phyloP scores from a whole-genome alignment of 2,329 filamentous ascomycete species.

The Dactylella cylindrospora region DNA sequence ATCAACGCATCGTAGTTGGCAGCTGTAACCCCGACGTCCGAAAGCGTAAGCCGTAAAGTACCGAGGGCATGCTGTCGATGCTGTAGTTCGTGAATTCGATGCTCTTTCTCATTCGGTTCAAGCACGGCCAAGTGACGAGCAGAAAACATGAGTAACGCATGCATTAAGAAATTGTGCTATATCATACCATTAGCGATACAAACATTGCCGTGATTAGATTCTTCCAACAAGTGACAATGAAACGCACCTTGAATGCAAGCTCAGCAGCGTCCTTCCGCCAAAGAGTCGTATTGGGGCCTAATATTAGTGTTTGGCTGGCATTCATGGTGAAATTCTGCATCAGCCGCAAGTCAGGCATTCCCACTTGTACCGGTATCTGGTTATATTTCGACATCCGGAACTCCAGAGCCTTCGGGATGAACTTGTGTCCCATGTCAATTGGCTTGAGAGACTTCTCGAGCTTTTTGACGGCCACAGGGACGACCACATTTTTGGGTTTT shows the following conservation, averaged over 20 bases:
- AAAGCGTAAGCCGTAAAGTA: constrained; percentile 30
- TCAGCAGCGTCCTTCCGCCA: constrained; percentile 39
- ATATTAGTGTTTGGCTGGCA: constrained; percentile 37
- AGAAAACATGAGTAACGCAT: constrained; percentile 41
- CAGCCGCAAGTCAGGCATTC: constrained; percentile 36
- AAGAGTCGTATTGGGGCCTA: constrained; percentile 32
- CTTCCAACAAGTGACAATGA: not conserved
- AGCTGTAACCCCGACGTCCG: constrained; percentile 38
- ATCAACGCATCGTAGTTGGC: constrained; percentile 40
- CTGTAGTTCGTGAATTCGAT: constrained; percentile 30
- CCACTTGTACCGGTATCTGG: constrained; percentile 40
- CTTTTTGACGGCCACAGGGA: constrained; percentile 36
- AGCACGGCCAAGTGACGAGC: constrained; percentile 31
- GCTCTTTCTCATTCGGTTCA: constrained; percentile 33
- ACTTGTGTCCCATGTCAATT: constrained; percentile 27
- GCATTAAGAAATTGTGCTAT: constrained; percentile 41
- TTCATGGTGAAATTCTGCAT: constrained; percentile 43
- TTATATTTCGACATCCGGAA: constrained; percentile 43
- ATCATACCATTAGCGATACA: not conserved
- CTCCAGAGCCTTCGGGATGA: constrained; percentile 29
- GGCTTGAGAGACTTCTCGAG: constrained; percentile 39
- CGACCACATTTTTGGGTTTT: constrained; percentile 5
- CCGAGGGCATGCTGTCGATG: constrained; percentile 39
- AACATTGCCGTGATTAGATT: not conserved
- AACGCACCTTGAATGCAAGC: constrained; percentile 39